Evolutionary conservation across 2,329 filamentous ascomycete species (phyloP), one percentile per base, ranked within the genome.

Genomic region (Xylariaceae sp.): DNA sequence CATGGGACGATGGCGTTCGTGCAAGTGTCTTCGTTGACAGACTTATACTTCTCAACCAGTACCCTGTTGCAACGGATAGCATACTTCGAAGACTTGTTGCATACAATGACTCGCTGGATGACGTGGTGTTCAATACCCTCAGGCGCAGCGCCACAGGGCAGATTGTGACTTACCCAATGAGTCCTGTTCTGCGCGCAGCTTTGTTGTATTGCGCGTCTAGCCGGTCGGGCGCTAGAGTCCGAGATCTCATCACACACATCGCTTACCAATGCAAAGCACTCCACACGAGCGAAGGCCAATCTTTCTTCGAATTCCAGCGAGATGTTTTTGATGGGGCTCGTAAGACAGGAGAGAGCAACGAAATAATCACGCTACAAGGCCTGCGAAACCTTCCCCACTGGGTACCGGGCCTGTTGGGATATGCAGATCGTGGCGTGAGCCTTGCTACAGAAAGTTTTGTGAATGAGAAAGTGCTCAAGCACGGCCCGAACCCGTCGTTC

Each of bases 11-110:
- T 45, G 58, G 60, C 19, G 53, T 60, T 16, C 4, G 7, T 7
- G 56, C 63, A 5, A 82, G 79, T 56, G 71, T 83, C n/a, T 82
- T 88, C 47, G 66, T 87, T 19, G 82, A 84, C 63, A 89, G 87
- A 64, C 73, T 91, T 22, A 73, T 91, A 28, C 73, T 74, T 17
- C 75, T 87, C 45, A 78, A 86, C 56, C 80, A 86, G 62, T 84
- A 83, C 48, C 67, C 69, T 0, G 56, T 64, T 1, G 73, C 74
- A 2, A 82, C 80, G 1, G 73, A 79, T 45, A 71, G 69, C 12
- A 86, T 91, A 47, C 65, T 91, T 45, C 69, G 69, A 36, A 72
- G 76, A 3, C 73, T 90, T 34, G 69, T 88, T 40, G 68, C 72
- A n/a, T 71, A 79, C 17, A 77, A 79, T 50, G 67, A 72, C 1